phyloP scores from a whole-genome alignment of 164 flowering plant genomes.

The Tinospora cordifolia region DNA sequence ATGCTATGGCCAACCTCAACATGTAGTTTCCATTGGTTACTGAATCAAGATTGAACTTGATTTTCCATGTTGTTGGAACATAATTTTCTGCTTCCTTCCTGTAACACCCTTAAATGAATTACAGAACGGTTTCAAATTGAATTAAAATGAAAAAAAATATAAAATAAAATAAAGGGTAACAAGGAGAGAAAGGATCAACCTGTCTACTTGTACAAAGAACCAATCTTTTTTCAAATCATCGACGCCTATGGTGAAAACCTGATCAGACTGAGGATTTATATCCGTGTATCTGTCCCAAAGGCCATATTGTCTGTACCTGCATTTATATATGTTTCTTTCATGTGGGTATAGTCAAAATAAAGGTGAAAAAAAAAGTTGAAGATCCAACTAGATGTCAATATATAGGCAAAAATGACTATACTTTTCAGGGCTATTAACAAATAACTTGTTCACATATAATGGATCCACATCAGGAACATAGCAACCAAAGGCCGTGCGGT shows the following conservation, averaged over 20 bases:
- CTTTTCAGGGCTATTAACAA: conserved; percentile 39
- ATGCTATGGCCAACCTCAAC: conserved; percentile 43
- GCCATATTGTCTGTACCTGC: conserved; percentile 55
- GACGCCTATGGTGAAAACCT: conserved; percentile 41
- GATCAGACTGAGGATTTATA: conserved; percentile 35
- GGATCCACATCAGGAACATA: conserved; percentile 50
- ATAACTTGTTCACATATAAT: conserved; percentile 37
- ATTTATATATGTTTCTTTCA: not conserved
- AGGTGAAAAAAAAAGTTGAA: not conserved
- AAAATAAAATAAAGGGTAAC: not conserved
- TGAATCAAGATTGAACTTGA: conserved; percentile 33
- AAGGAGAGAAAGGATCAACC: conserved; percentile 21
- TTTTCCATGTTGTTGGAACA: conserved; percentile 41
- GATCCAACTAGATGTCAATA: not conserved
- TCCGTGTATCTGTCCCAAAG: conserved; percentile 61
- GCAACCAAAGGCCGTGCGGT: conserved; percentile 40
- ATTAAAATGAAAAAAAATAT: no score
- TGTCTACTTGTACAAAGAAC: conserved; percentile 54
- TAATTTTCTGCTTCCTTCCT: conserved; percentile 32
- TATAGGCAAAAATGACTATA: conserved; percentile 16
- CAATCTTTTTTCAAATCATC: conserved; percentile 45
- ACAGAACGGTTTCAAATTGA: no score
- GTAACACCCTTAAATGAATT: no score
- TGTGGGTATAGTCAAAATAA: not conserved
- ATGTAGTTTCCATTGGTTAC: conserved; percentile 32